Conservation (phyloP, 805 yeast species). For the Alloascoidea africana region DNA sequence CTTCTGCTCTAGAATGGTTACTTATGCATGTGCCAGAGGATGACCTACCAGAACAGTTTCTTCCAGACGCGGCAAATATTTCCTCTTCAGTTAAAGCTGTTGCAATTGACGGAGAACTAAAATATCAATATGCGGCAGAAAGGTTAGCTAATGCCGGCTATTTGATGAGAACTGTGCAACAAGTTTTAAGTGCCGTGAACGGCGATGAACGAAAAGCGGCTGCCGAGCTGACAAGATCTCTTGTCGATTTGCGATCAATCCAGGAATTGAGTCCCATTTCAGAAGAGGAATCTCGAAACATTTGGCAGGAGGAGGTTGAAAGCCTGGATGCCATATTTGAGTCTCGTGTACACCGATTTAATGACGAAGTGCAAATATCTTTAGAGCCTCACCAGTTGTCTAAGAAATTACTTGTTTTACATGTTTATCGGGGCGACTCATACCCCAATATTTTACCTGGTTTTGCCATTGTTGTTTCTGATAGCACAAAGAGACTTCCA, state of each 20-base stretch:
- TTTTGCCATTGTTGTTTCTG: constrained; percentile 32
- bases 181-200: constrained; percentile 25
- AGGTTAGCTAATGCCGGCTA: constrained; percentile 54
- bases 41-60: constrained; percentile 49
- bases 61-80: constrained; percentile 11
- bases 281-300: constrained; percentile 12
- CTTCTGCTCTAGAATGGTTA: constrained; percentile 57
- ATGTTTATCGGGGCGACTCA: constrained; percentile 27
- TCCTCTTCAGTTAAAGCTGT: constrained; percentile 15
- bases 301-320: constrained; percentile 69
- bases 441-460: constrained; percentile 69
- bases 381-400: constrained; percentile 19
- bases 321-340: constrained; percentile 47
- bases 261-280: constrained; percentile 2
- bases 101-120: constrained; percentile 27
- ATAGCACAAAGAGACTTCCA: constrained; percentile 13
- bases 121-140: constrained; percentile 40
- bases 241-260: constrained; percentile 9
- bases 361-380: constrained; percentile 19
- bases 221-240: constrained; percentile 18
- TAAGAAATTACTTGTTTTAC: constrained; percentile 16
- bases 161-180: constrained; percentile 46
- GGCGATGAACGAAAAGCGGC: constrained; percentile 36
- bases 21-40: constrained; percentile 88
- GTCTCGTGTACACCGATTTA: constrained; percentile 21